Conservation (phyloP, 805 yeast species). For the Kodamaea kakaduensis region DNA sequence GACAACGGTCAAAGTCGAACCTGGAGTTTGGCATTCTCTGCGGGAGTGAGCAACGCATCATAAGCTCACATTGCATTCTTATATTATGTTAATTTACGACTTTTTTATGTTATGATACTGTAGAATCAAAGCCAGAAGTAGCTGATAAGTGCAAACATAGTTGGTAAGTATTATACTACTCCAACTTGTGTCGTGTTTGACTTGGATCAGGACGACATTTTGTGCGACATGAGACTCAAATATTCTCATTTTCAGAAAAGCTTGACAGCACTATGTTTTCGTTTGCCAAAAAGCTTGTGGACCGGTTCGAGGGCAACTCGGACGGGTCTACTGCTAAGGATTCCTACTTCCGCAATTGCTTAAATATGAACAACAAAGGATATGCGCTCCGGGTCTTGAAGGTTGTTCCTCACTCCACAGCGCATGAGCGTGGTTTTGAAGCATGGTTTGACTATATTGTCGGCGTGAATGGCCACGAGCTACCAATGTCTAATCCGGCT, state of each 20-base stretch:
- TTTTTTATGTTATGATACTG: too few relatives aligned
- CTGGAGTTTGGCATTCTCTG: slow-evolving; percentile 59
- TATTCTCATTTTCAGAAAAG: not conserved
- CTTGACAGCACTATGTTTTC: slow-evolving; percentile 43
- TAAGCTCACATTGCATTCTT: slow-evolving; percentile 7
- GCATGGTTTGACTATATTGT: slow-evolving; percentile 85
- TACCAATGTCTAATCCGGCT: slow-evolving; percentile 37
- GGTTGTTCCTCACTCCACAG: slow-evolving; percentile 37
- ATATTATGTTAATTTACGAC: not conserved
- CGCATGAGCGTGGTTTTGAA: slow-evolving; percentile 47
- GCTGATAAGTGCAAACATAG: too few relatives aligned
- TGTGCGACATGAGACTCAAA: too few relatives aligned
- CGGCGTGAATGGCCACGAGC: slow-evolving; percentile 71
- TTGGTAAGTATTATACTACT: too few relatives aligned
- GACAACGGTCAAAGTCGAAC: slow-evolving; percentile 63
- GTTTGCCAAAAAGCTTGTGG: slow-evolving; percentile 42
- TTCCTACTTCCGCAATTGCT: slow-evolving; percentile 33
- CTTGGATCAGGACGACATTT: too few relatives aligned
- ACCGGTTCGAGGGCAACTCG: slow-evolving; percentile 31
- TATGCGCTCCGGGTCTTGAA: slow-evolving; percentile 36
- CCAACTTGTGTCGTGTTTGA: too few relatives aligned
- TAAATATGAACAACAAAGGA: slow-evolving; percentile 36
- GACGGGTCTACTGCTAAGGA: slow-evolving; percentile 19
- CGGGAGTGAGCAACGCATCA: slow-evolving; percentile 37
- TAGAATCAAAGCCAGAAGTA: too few relatives aligned